Percentiles rank a stretch among this genome's conserved stretches.
These are phyloP conservation scores for Nephromyces sp. DNA, from an alignment of 169 alveolate genomes.

Conservation along the genomic window DNA sequence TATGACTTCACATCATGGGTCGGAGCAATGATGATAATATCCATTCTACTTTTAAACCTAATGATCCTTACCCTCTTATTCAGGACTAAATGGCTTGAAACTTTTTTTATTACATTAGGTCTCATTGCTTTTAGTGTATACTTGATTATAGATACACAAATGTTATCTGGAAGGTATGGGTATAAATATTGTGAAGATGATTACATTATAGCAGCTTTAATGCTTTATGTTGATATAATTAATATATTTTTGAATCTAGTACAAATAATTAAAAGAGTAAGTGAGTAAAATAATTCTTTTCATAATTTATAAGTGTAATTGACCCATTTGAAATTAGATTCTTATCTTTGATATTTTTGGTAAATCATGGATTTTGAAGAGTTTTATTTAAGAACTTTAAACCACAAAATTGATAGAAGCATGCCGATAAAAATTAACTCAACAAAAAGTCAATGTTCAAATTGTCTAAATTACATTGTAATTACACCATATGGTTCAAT, in stretches of 20 bases:
- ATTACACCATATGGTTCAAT: no score
- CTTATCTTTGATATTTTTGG: no score
- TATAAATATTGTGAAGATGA: conserved; percentile 50
- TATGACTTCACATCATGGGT: conserved; percentile 41
- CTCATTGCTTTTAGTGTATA: conserved; percentile 51
- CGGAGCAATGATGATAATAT: conserved; percentile 29
- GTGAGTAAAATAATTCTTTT: neutral
- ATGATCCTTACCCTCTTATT: conserved; percentile 28
- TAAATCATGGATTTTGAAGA: no score
- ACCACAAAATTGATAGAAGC: no score
- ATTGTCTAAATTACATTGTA: no score
- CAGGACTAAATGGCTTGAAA: conserved; percentile 25
- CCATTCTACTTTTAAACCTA: conserved; percentile 24
- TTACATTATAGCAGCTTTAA: conserved; percentile 56
- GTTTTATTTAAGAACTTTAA: no score
- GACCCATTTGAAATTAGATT: no score
- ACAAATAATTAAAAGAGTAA: conserved; percentile 20
- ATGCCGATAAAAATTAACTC: no score
- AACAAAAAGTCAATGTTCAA: no score
- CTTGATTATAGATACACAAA: conserved; percentile 60
- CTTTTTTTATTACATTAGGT: conserved; percentile 38
- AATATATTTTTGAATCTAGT: conserved; percentile 47
- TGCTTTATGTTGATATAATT: conserved; percentile 55
- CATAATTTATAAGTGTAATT: neutral
- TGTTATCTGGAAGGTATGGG: conserved; percentile 48